These are phyloP conservation scores for Ogataea angusta DNA, from an alignment of 805 yeast species.

Conservation along the genomic window DNA sequence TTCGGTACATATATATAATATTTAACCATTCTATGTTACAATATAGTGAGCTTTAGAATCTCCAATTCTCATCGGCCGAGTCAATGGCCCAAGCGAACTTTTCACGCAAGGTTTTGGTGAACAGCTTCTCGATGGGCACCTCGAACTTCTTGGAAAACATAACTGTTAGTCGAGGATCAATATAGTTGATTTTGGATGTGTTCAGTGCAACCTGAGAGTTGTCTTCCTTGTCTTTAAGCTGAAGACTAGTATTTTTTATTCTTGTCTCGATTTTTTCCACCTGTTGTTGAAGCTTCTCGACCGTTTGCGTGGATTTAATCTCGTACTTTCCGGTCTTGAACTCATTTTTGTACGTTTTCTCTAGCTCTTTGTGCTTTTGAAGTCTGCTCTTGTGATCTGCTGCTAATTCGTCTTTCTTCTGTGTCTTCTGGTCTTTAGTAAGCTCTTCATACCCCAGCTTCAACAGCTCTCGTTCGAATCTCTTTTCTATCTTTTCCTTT, in stretches of 20 bases:
- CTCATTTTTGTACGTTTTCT: slow-evolving; percentile 54
- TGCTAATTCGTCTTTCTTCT: slow-evolving; percentile 47
- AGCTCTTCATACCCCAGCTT: slow-evolving; percentile 61
- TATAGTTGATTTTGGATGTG: slow-evolving; percentile 91
- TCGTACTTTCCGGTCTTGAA: slow-evolving; percentile 56
- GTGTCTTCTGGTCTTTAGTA: slow-evolving; percentile 49
- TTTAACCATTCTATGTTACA: not conserved
- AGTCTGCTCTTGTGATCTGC: slow-evolving; percentile 55
- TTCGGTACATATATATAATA: not conserved
- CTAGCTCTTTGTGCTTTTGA: slow-evolving; percentile 49
- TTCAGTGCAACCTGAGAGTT: slow-evolving; percentile 91
- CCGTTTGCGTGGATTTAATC: slow-evolving; percentile 47
- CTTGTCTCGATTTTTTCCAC: slow-evolving; percentile 70
- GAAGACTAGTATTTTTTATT: slow-evolving; percentile 63
- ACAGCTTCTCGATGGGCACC: slow-evolving; percentile 90
- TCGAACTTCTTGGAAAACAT: slow-evolving; percentile 80
- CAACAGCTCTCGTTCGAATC: slow-evolving; percentile 74
- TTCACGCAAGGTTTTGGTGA: slow-evolving; percentile 86
- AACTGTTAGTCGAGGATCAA: slow-evolving; percentile 89
- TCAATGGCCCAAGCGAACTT: slow-evolving; percentile 97
- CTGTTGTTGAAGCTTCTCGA: slow-evolving; percentile 71
- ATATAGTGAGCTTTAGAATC: slow-evolving; percentile 42
- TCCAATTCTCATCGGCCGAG: slow-evolving; percentile 84
- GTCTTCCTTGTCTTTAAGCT: slow-evolving; percentile 88
- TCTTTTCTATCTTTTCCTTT: slow-evolving; percentile 58